Evolutionary conservation across 495 filamentous ascomycete species (phyloP), one percentile per base, ranked within the genome.

Genomic region (Platismatia glauca): DNA sequence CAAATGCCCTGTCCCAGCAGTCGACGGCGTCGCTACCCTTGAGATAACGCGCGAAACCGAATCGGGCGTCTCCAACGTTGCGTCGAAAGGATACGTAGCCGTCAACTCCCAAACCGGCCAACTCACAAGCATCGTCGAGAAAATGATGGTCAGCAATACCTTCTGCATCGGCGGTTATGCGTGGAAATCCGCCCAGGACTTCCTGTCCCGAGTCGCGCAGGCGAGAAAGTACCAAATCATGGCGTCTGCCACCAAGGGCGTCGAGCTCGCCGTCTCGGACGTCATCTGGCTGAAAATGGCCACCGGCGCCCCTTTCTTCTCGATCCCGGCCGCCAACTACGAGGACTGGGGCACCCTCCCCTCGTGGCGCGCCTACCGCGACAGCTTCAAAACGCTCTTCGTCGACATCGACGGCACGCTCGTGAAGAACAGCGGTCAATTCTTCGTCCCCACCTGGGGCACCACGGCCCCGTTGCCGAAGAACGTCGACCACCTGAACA

Each of bases 401-500:
- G 50, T 53, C 50, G 50, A 53, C 50, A 53, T 53, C 6, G 50
- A 53, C 50, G 50, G 50, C 50, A 53, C 50, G 27, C 50, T 53
- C 50, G 12, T 53, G 27, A 53, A 34, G 50, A 53, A 53, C n/a
- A 53, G 50, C 29, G 50, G 50, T n/a, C 50, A 53, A 11, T 53
- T 33, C 50, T 53, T 53, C 24, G 15, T 33, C 3, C 50, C 50
- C 27, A 53, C 50, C 29, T 53, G 50, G 50, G 50, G 50, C 29
- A 33, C 50, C 50, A 53, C 50, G 50, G 27, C 50, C 50, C 50
- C 50, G 20, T 20, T 53, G 50, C 33, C 29, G 18, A 53, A 53
- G 16, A 53, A 53, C 7, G 50, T 53, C 29, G 27, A 31, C 50
- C 50, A 53, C 12, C 29, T 53, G 15, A 53, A 53, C 29, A 31